Percentiles rank a stretch among this genome's conserved stretches.
Conservation (phyloP, 2,329 filamentous ascomycete genomes). For the Hysterium pulicare region DNA sequence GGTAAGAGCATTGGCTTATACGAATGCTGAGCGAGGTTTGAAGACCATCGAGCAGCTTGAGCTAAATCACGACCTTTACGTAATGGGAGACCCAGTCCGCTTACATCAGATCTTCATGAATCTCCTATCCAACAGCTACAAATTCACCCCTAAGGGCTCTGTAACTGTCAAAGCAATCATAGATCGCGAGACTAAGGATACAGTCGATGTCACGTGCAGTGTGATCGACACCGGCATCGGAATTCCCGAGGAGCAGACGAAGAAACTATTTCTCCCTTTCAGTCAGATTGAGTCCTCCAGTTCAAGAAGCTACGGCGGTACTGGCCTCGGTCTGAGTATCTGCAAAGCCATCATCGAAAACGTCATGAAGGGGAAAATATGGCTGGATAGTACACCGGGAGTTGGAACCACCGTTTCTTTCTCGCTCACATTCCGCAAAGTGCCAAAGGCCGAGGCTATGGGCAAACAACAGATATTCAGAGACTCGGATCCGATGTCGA, state of each 20-base stretch:
- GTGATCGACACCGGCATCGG: slow-evolving; percentile 90
- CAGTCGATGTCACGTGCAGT: slow-evolving; percentile 75
- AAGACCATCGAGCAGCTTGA: slow-evolving; percentile 56
- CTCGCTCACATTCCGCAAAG: slow-evolving; percentile 81
- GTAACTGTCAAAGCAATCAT: slow-evolving; percentile 78
- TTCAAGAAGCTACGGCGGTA: slow-evolving; percentile 86
- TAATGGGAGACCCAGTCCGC: slow-evolving; percentile 51
- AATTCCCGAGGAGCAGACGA: slow-evolving; percentile 75
- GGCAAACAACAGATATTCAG: slow-evolving; percentile 25
- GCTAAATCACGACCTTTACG: slow-evolving; percentile 53
- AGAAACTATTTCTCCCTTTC: slow-evolving; percentile 87
- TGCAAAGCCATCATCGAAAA: slow-evolving; percentile 93
- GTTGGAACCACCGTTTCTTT: slow-evolving; percentile 73
- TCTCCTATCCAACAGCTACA: slow-evolving; percentile 86
- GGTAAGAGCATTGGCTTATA: slow-evolving; percentile 60
- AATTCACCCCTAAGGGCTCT: slow-evolving; percentile 84
- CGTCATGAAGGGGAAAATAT: slow-evolving; percentile 83
- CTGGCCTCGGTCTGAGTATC: slow-evolving; percentile 85
- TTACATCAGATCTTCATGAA: slow-evolving; percentile 63
- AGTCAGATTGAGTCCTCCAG: slow-evolving; percentile 90
- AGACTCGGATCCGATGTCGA: slow-evolving; percentile 54
- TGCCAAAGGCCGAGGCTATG: slow-evolving; percentile 59
- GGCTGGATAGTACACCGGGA: slow-evolving; percentile 72
- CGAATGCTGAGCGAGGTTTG: slow-evolving; percentile 59
- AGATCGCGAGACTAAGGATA: slow-evolving; percentile 66